A percentile compares a stretch with the other conserved stretches of the same genome.
phyloP scores from a whole-genome alignment of 2,329 filamentous ascomycete species.

The Aspergillus arachidicola region DNA sequence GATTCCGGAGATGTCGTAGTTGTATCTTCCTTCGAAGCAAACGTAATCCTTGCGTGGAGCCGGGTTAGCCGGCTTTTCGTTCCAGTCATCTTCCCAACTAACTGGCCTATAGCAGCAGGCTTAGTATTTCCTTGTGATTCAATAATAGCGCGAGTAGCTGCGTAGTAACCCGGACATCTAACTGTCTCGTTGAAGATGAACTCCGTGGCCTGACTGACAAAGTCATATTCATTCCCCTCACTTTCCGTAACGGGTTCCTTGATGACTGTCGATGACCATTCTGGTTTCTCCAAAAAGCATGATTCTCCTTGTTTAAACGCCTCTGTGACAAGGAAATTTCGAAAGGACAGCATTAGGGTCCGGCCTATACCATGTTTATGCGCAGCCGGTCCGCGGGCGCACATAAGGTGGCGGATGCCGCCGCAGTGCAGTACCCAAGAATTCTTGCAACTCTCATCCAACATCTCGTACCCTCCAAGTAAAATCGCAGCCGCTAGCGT shows the following conservation, averaged over 20 bases:
- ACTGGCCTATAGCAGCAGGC: background rate
- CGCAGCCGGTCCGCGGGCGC: constrained; percentile 12
- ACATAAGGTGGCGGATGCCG: constrained; percentile 14
- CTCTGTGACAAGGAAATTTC: constrained; percentile 13
- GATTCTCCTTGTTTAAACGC: constrained; percentile 6
- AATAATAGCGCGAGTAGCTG: background rate
- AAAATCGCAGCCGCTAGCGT: constrained; percentile 14
- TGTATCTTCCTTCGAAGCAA: background rate
- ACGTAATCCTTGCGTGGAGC: background rate
- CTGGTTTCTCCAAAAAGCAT: constrained; percentile 13
- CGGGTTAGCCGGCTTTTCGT: background rate
- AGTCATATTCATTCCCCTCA: background rate
- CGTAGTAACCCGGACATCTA: background rate
- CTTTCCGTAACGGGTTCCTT: background rate
- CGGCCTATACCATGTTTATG: constrained; percentile 16
- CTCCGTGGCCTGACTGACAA: background rate
- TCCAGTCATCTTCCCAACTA: background rate
- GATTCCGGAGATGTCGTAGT: no score
- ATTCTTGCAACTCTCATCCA: constrained; percentile 12
- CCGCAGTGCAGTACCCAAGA: constrained; percentile 13
- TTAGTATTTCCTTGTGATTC: background rate
- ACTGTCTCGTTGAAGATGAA: background rate
- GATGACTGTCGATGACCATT: constrained; percentile 8
- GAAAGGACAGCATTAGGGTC: constrained; percentile 13
- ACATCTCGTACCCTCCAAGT: constrained; percentile 16